Base-by-base conservation (phyloP, 768 basidiomycete species). In the Xerocomellus dryophilus region DNA sequence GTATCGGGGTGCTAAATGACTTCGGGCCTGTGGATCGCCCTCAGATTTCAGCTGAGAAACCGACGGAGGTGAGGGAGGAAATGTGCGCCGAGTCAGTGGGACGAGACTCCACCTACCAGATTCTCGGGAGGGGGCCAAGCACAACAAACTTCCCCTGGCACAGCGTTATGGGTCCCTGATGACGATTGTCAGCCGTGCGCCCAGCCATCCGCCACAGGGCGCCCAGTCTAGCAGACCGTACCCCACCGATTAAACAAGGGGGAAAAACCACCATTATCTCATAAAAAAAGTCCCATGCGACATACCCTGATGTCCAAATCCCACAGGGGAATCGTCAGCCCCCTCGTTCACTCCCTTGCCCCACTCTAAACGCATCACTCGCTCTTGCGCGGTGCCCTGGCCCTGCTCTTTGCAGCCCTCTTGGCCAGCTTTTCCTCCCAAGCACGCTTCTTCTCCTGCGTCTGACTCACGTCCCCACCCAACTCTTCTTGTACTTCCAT, bases 381-480 rank as follows among this genome's bases (percentile, higher is more conserved):
- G 38, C 42, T 53, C 58, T 57, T 68, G 38, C 65, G 66, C 40
- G 64, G 59, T 7, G 68, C 27, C 57, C 63, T 64, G 29, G 69
- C 68, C 54, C 54, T 66, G 27, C 60, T 50, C 56, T 71, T 75
- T 31, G 71, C 67, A 56, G 68, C 70, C 50, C 76, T 66, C 56
- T 65, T 72, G 14, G 74, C 71, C 43, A 67, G 61, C 56, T 75
- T 74, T 54, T 77, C 70, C 50, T 74, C 72, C 65, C 75, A 70
- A 42, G 65, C 63, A 58, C 71, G 73, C 68, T 90, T 91, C 73
- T 81, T 87, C 62, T 81, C 75, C 72, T 90, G 88, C 25, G 88
- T 90, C 47, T 77, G 71, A 63, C 89, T 90, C 45, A 90, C 66
- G 46, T 78, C 79, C 21, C 70, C 77, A 35, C 85, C 85, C 7